Evolutionary conservation across 441 rosid genomes (phyloP), one percentile per base, ranked within the genome.

Genomic region (Codiaeum variegatum): DNA sequence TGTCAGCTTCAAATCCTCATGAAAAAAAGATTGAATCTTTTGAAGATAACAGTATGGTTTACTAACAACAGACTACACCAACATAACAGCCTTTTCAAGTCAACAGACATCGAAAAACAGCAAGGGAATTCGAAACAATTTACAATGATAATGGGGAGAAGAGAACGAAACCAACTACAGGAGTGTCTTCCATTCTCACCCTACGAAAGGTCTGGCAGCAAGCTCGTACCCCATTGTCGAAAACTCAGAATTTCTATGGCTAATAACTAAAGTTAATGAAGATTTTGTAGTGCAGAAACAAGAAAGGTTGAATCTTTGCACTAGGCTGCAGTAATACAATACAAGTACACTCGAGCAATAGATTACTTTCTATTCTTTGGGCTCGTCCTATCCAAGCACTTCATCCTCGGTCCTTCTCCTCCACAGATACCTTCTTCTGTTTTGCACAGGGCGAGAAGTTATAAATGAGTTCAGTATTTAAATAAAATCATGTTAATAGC

Each of bases 331-430:
- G 56, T 16, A 56, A 2, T 4, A 44, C 59, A 56, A 2, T 4
- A 44, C 59, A 18, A 18, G 19, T 7, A 19, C 46, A 38, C 16
- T 31, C 16, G 34, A 67, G 73, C 56, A 59, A 69, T 47, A 61
- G 52, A 68, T 73, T 60, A 90, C 76, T 92, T 95, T 76, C 99
- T 90, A 90, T 85, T 91, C 87, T 81, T 91, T 31, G 73, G 85
- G 19, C 75, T 76, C 76, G 34, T 76, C 62, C 81, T 76, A 73
- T 85, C 90, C 4, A 80, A 28, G 70, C 79, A 79, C 80, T 78
- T 85, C 34, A 83, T 84, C 77, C 81, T 85, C 21, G 85, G 77
- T 64, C 85, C 86, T 72, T 90, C 91, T 74, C 88, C 91, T 85
- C 76, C 87, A 78, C 92, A 80, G 73, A 94, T 82, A 68, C 81